Evolutionary conservation across 495 filamentous ascomycete species (phyloP), one percentile per base, ranked within the genome.

Genomic region (Aspergillus conjunctus): DNA sequence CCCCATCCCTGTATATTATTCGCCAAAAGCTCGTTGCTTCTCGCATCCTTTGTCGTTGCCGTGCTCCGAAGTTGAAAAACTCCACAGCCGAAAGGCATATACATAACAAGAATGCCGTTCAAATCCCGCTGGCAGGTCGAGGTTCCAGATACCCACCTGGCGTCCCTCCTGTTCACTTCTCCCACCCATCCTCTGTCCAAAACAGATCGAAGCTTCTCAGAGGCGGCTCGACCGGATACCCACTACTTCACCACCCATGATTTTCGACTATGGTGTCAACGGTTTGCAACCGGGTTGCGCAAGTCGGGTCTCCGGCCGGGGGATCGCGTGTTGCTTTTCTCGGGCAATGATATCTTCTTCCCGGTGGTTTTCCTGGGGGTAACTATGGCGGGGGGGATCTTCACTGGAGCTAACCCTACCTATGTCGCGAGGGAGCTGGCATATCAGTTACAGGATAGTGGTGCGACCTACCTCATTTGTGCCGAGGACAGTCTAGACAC

Each of bases 351-450:
- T 63, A 69, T 94, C 49, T 91, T 87, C 77, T 91, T 88, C 68
- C 87, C 91, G 0, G 79, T 85, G 10, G 71, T 91, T 1, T 84
- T 93, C 62, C 77, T 91, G 65, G 91, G 89, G 15, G 77, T 88
- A 21, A 76, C 90, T 34, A 90, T 90, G 80, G 88, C 91, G 0
- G 90, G 91, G 4, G 89, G 88, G 6, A 79, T 92, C 56, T 93
- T 93, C 71, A 86, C 85, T 15, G 91, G 90, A 21, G 90, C 90
- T 5, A 93, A 93, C 62, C 91, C 91, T 2, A 81, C 77, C n/a
- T 91, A 85, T 62, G 87, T 89, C 0, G 74, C 82, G 0, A 72
- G 88, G 7, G 91, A 93, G 67, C 71, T 94, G 14, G 86, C 85
- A 12, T 88, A 87, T 66, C 91, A 96, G 72, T 76, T 96, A 43